Evolutionary conservation across 352 stramenopile genomes (phyloP), one percentile per base, ranked within the genome.

Genomic region (Phytophthora macrochlamydospora): DNA sequence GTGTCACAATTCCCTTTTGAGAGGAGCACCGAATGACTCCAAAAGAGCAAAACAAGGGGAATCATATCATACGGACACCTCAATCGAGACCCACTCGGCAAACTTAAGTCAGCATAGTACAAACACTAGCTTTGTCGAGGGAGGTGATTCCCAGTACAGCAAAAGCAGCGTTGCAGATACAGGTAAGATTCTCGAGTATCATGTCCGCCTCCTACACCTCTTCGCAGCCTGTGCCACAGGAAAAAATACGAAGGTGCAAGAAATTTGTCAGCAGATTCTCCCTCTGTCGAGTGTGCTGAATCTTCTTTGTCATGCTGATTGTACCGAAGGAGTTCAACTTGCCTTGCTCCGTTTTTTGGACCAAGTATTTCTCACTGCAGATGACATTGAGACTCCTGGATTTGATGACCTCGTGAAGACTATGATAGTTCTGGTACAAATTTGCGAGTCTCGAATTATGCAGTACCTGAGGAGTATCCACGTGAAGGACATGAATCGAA

Each of bases 191-290:
- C 65, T 88, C 7, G 81, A 89, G 61, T 93, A 91, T 52, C 75
- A 87, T 42, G 71, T 77, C 5, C 62, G 79, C 14, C 51, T 90
- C 32, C 32, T 93, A 7, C 72, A 93, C 50, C 58, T 93, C 13
- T 78, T 93, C 48, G 81, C 81, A 32, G 79, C 76, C 14, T 90
- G 83, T 48, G 84, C 78, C 1, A 76, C 68, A 0, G 82, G 82
- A 2, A 88, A 87, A 61, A 91, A 89, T 35, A 84, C 75, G 6
- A 74, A 74, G 11, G 79, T 78, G 4, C 82, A 91, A 61, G 78
- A 89, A 51, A 88, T 89, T 31, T 91, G 82, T 18, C 82, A 91
- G 62, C 79, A 91, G 56, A 78, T 89, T 33, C 40, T 89, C 18
- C 72, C 82, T 3, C 56, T 91, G n/a, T 45, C 49, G 9, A 81